Evolutionary conservation across 2,329 filamentous ascomycete species (phyloP), one percentile per base, ranked within the genome.

Genomic region (Aspergillus piperis): DNA sequence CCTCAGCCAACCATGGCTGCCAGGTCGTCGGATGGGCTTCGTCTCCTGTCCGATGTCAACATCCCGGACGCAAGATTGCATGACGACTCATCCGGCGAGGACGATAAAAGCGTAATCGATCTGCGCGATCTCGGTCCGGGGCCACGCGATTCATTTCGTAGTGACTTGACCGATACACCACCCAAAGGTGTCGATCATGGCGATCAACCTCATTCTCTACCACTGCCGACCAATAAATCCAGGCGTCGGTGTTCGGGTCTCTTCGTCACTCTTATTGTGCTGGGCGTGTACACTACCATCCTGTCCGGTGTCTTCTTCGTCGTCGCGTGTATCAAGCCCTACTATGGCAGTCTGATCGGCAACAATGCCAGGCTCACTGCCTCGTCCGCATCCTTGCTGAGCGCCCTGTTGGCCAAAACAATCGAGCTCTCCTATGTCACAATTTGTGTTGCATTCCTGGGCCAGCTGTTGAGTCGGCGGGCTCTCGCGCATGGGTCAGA

Each of bases 371-470:
- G 71, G 0, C 67, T 93, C 15, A 78, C 79, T 0, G 86, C 88
- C 0, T 83, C 86, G 0, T 88, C 86, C 1, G 90, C 90, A 0
- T 87, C 86, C 0, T 75, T 90, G 1, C 69, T 93, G 0, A 87
- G 86, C n/a, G 84, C 89, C 0, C 75, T 91, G 2, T 78, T 91
- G 38, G 89, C 90, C 7, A 94, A 93, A 74, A 84, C 88, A 0
- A 90, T 93, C 51, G 91, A 94, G 74, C 71, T 93, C 64, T 87
- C 88, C 0, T 94, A 92, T 68, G 89, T 91, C 3, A 91, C 90
- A 0, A 87, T 91, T 0, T 90, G 91, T 62, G 88, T 93, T 1
- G 84, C 88, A 0, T 90, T 90, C 57, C 72, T 93, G 0, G 91
- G 91, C 0, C 91, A 95, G 71, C 84, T 90, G 0, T 76, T 94